Base-by-base conservation (phyloP, 2,329 filamentous ascomycete species). In the Aschersonia sp. region DNA sequence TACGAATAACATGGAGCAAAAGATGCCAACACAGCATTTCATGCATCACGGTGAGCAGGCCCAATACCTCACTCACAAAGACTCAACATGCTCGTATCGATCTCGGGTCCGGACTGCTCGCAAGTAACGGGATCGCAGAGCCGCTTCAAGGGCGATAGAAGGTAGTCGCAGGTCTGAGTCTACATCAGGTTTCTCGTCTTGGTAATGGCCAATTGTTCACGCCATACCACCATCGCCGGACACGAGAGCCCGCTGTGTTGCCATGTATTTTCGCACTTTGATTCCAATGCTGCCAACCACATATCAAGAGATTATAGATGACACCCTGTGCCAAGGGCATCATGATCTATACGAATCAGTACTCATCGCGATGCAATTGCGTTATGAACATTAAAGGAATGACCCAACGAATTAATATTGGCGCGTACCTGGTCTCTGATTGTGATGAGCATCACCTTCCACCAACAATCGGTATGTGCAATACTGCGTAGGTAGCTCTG, bases 401-500 rank as follows among this genome's bases (percentile, higher is more conserved):
- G 7, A n/a, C 7, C 29, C 29, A 45, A 30, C 29, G 4, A n/a
- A 30, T 40, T 3, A 31, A 43, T 12, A 30, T n/a, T 30, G 28
- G 31, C 4, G 38, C 20, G 45, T 70, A 92, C 85, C 77, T 96
- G 92, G 65, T 98, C 92, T 59, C 87, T 75, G 38, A 85, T 65
- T 20, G 92, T 98, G 55, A 98, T 91, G 70, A 84, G 85, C 5
- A 78, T 74, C 32, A 98, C 78, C 62, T 80, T 79, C 70, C 84
- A 82, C 80, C 82, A 89, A 30, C 79, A 81, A 54, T 92, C 78
- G 38, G 89, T 88, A 48, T 79, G 74, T 54, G 83, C 78, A 56
- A 98, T 85, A 67, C 89, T 94, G 57, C 85, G 84, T 48, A 98
- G 76, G 65, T 98, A 98, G 73, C 89, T 96, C 75, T 98, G 92